Conservation (phyloP, 768 basidiomycete species). For the Rhizopogon vulgaris region DNA sequence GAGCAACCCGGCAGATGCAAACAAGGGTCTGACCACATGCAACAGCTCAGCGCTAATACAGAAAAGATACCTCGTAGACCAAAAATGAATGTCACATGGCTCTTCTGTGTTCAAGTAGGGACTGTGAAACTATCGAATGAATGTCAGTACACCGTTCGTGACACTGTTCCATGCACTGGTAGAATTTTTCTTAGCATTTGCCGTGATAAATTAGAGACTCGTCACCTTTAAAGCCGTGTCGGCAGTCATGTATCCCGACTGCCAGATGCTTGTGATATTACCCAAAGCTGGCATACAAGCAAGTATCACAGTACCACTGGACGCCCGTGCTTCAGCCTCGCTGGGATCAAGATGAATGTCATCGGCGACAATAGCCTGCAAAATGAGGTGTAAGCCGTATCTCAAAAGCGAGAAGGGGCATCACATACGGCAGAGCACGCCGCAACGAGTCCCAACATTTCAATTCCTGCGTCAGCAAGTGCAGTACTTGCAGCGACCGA, state of each 20-base stretch:
- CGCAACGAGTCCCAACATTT: slow-evolving; percentile 82
- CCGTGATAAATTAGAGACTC: slow-evolving; percentile 2
- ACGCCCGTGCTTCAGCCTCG: slow-evolving; percentile 51
- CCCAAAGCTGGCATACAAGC: slow-evolving; percentile 87
- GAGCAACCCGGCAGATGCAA: background rate
- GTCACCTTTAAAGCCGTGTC: slow-evolving; percentile 53
- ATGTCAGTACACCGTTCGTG: slow-evolving; percentile 69
- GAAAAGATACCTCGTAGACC: background rate
- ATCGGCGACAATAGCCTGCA: slow-evolving; percentile 48
- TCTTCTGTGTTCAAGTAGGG: slow-evolving; percentile 42
- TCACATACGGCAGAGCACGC: slow-evolving; percentile 71
- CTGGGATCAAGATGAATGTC: slow-evolving; percentile 80
- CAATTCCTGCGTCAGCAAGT: slow-evolving; percentile 88
- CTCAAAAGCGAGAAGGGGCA: background rate
- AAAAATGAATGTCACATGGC: background rate
- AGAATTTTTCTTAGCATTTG: background rate
- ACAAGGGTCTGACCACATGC: background rate
- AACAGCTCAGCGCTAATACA: background rate
- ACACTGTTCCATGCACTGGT: slow-evolving; percentile 65
- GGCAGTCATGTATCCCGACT: slow-evolving; percentile 61
- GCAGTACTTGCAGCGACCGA: slow-evolving; percentile 86
- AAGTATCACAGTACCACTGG: slow-evolving; percentile 66
- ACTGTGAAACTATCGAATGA: slow-evolving; percentile 68
- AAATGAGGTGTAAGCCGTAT: slow-evolving; percentile 5
- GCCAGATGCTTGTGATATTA: slow-evolving; percentile 81